Percentiles rank a stretch among this genome's conserved stretches.
Conservation (phyloP, 1,284 basidiomycete genomes). For the Apiotrichum sp. region DNA sequence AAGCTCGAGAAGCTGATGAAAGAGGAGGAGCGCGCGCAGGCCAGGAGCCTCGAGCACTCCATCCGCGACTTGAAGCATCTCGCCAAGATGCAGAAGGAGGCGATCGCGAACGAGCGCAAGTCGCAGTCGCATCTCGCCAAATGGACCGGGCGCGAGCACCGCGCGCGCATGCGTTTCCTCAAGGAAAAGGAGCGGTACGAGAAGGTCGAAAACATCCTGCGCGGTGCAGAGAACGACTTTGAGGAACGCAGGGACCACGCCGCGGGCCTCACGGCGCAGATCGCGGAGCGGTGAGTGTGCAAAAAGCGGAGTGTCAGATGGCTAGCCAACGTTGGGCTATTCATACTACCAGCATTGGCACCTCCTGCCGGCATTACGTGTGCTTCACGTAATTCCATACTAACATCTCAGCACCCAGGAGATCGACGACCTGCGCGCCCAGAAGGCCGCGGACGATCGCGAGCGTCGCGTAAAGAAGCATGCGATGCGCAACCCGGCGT, state of each 20-base stretch:
- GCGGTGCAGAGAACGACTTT: conserved; percentile 46
- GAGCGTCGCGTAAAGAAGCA: conserved; percentile 47
- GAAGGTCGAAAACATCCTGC: conserved; percentile 41
- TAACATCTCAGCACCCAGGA: conserved; percentile 40
- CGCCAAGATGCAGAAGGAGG: conserved; percentile 42
- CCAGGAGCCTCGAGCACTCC: conserved; percentile 34
- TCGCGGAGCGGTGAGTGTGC: conserved; percentile 29
- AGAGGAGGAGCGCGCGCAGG: conserved; percentile 44
- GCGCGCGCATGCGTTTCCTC: conserved; percentile 44
- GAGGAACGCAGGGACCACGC: conserved; percentile 45
- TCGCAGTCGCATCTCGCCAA: conserved; percentile 44
- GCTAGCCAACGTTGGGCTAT: no score
- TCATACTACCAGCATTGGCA: no score
- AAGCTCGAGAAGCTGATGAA: conserved; percentile 46
- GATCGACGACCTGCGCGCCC: conserved; percentile 46
- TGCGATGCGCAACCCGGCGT: conserved; percentile 46
- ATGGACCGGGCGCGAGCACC: conserved; percentile 46
- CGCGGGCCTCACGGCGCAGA: conserved; percentile 38
- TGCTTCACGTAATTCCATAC: background rate
- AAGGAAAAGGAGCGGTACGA: conserved; percentile 48
- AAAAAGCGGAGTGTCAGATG: background rate
- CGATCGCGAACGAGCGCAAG: conserved; percentile 44
- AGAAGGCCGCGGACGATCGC: conserved; percentile 50
- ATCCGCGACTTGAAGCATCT: conserved; percentile 47
- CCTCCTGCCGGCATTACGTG: background rate